Evolutionary conservation across 1,139 yeast species (phyloP), one percentile per base, ranked within the genome.

Genomic region (Meyerozyma sp.): DNA sequence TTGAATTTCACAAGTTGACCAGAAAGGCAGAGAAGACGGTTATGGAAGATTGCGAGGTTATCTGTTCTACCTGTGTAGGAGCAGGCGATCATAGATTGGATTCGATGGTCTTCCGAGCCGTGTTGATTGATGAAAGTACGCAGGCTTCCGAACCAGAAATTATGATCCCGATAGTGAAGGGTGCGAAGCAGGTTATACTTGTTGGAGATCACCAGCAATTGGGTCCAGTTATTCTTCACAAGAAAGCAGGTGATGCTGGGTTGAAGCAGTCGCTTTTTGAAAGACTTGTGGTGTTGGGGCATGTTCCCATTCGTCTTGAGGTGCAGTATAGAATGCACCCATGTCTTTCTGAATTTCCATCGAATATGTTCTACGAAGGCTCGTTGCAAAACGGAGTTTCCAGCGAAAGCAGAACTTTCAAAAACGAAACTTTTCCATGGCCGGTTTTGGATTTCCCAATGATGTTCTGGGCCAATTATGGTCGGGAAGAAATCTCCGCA

Each of bases 271-370:
- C 96, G 0, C 66, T 90, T 43, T 91, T 90, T 62, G 97, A 91
- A 63, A 76, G 97, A 54, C 68, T 91, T 50, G 84, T 90, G 39
- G 73, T 82, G n/a, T 74, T 89, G 47, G 96, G 96, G 2, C 93
- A 87, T 59, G 79, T 81, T 8, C 97, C 97, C 10, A 82, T 88
- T 49, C 71, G 96, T 50, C 72, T 91, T 46, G 95, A 89, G 52
- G 96, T 90, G 27, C 98, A 91, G 61, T 91, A 91, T 63, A 84
- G 98, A 67, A 91, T 91, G 98, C 87, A 90, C 60, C 98, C 98
- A 2, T 73, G 82, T 49, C 67, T 91, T 44, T 81, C 94, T 50
- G 95, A 88, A 55, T 91, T 89, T 59, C 86, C 96, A 18, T 84
- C 94, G 56, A 89, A 90, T 61, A 84, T 87, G 88, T 91, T 89